A percentile compares a stretch with the other conserved stretches of the same genome.
Evolutionary conservation across 305 asterid species (phyloP).

Genomic region (Andrographis paniculata): DNA sequence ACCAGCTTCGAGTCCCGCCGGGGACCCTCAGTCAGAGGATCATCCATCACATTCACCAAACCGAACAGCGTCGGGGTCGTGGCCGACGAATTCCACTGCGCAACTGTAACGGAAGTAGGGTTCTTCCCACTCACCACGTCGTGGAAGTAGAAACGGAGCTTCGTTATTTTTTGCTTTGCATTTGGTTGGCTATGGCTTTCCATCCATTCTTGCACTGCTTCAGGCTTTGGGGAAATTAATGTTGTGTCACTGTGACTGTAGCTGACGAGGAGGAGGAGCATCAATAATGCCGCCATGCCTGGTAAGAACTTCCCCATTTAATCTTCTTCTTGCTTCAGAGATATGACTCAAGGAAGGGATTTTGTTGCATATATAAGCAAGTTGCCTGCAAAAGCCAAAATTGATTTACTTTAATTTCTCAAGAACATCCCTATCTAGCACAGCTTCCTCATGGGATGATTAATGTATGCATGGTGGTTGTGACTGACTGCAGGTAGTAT

Average conservation of each 20-base stretch:
- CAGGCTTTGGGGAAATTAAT: constrained; percentile 4
- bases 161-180: constrained; percentile 20
- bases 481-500: no score
- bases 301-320: no score
- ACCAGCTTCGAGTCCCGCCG: constrained; percentile 16
- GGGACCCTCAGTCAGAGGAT: constrained; percentile 28
- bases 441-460: no score
- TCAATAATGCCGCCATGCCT: not conserved
- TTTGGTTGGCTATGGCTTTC: constrained; percentile 16
- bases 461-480: no score
- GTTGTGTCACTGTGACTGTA: no score
- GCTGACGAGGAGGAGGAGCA: no score
- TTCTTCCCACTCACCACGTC: constrained; percentile 26
- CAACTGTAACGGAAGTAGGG: constrained; percentile 21
- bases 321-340: no score
- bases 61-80: constrained; percentile 25
- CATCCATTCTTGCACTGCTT: constrained; percentile 29
- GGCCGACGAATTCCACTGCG: constrained; percentile 18
- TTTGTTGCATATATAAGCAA: no score
- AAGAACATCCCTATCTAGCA: no score
- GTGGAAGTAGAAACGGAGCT: constrained; percentile 36
- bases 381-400: no score
- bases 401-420: no score
- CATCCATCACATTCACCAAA: constrained; percentile 22
- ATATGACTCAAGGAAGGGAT: no score